Evolutionary conservation across 345 rosid genomes (phyloP).

Genomic region (Mercurialis annua): DNA sequence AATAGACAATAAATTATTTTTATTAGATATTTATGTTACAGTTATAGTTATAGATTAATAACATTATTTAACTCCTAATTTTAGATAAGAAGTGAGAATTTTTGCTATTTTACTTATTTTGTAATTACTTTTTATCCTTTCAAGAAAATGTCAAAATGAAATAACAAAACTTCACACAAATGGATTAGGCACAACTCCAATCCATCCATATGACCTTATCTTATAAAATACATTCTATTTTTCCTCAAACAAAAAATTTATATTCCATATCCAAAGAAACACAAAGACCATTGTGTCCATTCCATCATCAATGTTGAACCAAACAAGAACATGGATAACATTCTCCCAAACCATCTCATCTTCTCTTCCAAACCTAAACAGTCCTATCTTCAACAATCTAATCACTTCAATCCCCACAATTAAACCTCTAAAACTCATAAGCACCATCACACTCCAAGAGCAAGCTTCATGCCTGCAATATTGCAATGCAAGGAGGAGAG

Average conservation of each 20-base stretch:
- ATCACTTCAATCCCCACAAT: neutral
- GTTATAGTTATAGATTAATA: too few relatives aligned
- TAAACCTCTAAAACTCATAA: slow-evolving; percentile 4
- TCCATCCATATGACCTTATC: slow-evolving; percentile 4
- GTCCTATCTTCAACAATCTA: neutral
- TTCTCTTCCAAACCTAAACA: neutral
- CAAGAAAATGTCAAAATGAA: too few relatives aligned
- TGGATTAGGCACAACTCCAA: neutral
- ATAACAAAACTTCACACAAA: too few relatives aligned
- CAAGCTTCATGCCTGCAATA: neutral
- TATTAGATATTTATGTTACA: too few relatives aligned
- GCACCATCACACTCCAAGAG: neutral
- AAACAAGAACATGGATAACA: slow-evolving; percentile 6
- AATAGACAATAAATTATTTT: too few relatives aligned
- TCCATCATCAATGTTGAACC: slow-evolving; percentile 26
- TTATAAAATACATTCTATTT: neutral
- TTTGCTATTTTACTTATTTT: too few relatives aligned
- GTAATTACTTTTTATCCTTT: too few relatives aligned
- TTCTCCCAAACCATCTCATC: slow-evolving; percentile 12
- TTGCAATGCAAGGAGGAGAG: slow-evolving; percentile 50
- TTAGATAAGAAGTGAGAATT: too few relatives aligned
- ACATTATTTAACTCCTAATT: too few relatives aligned
- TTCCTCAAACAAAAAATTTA: neutral
- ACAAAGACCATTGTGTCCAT: neutral
- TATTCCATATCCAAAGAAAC: neutral